Evolutionary conservation across 768 basidiomycete species (phyloP), one percentile per base, ranked within the genome.

Genomic region (Auriscalpium microsporum): DNA sequence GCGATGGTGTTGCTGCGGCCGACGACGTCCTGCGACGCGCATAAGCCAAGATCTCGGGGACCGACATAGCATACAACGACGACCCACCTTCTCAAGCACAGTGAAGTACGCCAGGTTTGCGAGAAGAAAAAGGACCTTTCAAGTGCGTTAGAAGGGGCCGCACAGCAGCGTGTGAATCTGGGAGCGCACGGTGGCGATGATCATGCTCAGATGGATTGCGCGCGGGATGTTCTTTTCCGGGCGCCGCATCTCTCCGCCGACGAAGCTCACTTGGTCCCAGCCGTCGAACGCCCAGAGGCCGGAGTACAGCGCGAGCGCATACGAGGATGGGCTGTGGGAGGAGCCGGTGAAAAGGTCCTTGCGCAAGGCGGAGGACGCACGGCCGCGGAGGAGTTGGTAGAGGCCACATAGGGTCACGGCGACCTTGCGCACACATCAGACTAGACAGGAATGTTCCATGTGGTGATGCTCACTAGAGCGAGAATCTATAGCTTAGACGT

Each of bases 231-330:
- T 93, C 65, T 82, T 87, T 64, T 86, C 81, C 2, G 90, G 84
- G 56, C 86, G 80, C 53, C 75, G 72, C 73, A 97, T 89, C 69
- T 93, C 93, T 33, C 90, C 94, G 14, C 87, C 90, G 14, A 97
- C 90, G 59, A 87, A 95, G 66, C 91, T 94, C 33, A 81, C 86
- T 69, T 90, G 87, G 64, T 94, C 94, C 94, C 94, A 99, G 0
- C 95, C 95, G 68, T 94, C 94, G 60, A 91, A 94, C 2, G 94
- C 94, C 91, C 89, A 97, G 6, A 98, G 72, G 3, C 93, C 91
- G 10, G 93, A 95, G 69, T 96, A 99, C 8, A 97, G 74, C 0
- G 94, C 95, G n/a, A 97, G 74, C 7, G 94, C 90, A 71, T 92
- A 97, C 3, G 83, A 76, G 1, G 90, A 88, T 0, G 92, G 88